These are phyloP conservation scores for Penicillium samsonianum DNA, from an alignment of 495 filamentous ascomycete species.

Conservation along the genomic window DNA sequence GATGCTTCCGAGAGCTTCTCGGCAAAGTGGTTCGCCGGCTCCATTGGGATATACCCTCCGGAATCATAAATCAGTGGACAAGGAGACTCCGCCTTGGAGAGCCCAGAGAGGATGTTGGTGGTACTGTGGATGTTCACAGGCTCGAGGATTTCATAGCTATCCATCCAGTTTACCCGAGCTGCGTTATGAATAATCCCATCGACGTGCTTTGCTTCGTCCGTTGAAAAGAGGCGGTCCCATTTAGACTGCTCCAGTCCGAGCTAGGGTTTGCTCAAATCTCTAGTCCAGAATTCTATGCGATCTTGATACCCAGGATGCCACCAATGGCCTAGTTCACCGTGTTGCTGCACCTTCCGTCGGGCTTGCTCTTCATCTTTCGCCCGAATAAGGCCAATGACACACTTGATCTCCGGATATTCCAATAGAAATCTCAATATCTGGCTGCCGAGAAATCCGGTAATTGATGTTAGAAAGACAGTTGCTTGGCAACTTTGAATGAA, in stretches of 20 bases:
- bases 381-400: slow-evolving; percentile 31
- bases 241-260: slow-evolving; percentile 26
- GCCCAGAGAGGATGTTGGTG: slow-evolving; percentile 18
- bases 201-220: slow-evolving; percentile 3
- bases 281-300: slow-evolving; percentile 31
- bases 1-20: slow-evolving; percentile 14
- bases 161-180: slow-evolving; percentile 33
- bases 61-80: slow-evolving; percentile 27
- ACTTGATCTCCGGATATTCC: slow-evolving; percentile 8
- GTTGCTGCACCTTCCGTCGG: slow-evolving; percentile 20
- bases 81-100: neutral
- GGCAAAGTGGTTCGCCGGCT: slow-evolving; percentile 12
- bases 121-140: slow-evolving; percentile 32
- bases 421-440: slow-evolving; percentile 28
- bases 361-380: slow-evolving; percentile 13
- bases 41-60: slow-evolving; percentile 25
- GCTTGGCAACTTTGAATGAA: neutral
- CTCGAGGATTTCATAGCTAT: slow-evolving; percentile 21
- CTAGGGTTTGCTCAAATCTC: slow-evolving; percentile 28
- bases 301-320: slow-evolving; percentile 23
- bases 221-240: slow-evolving; percentile 22
- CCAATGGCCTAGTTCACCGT: slow-evolving; percentile 27
- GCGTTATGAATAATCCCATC: slow-evolving; percentile 38
- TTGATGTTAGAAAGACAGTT: slow-evolving; percentile 27
- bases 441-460: slow-evolving; percentile 37